phyloP scores from a whole-genome alignment of 1,139 yeast species.

The Meyerozyma guilliermondii region DNA sequence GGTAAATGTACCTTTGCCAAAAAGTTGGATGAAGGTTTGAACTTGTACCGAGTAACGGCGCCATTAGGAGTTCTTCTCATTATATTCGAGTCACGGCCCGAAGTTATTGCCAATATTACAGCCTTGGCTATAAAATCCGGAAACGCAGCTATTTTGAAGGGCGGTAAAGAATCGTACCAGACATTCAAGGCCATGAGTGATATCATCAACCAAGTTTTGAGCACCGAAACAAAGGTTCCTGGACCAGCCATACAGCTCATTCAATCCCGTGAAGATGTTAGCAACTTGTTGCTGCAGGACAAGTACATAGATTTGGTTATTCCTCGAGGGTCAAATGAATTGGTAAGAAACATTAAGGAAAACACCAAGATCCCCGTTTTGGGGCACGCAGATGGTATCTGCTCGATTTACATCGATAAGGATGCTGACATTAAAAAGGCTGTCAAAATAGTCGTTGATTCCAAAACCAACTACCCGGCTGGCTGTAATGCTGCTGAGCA shows the following conservation, averaged over 20 bases:
- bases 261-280: slow-evolving; percentile 84
- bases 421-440: slow-evolving; percentile 78
- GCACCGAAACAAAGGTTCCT: slow-evolving; percentile 63
- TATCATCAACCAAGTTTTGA: slow-evolving; percentile 59
- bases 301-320: slow-evolving; percentile 89
- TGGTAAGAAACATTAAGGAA: slow-evolving; percentile 79
- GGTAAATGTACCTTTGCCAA: slow-evolving; percentile 80
- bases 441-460: slow-evolving; percentile 65
- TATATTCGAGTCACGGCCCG: slow-evolving; percentile 96
- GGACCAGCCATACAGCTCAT: slow-evolving; percentile 78
- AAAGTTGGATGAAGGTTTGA: slow-evolving; percentile 78
- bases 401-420: slow-evolving; percentile 78
- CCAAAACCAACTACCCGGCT: slow-evolving; percentile 96
- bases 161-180: slow-evolving; percentile 88
- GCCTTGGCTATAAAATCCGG: slow-evolving; percentile 95
- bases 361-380: slow-evolving; percentile 92
- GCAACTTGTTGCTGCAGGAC: slow-evolving; percentile 79
- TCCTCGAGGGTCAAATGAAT: slow-evolving; percentile 92
- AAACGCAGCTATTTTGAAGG: slow-evolving; percentile 91
- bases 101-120: slow-evolving; percentile 95
- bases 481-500: slow-evolving; percentile 98
- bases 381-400: slow-evolving; percentile 98
- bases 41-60: slow-evolving; percentile 75
- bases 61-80: slow-evolving; percentile 93
- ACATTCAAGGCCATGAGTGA: slow-evolving; percentile 82